Evolutionary conservation across 148 eudicot genomes (phyloP), one percentile per base, ranked within the genome.

Genomic region (Silene uniflora): DNA sequence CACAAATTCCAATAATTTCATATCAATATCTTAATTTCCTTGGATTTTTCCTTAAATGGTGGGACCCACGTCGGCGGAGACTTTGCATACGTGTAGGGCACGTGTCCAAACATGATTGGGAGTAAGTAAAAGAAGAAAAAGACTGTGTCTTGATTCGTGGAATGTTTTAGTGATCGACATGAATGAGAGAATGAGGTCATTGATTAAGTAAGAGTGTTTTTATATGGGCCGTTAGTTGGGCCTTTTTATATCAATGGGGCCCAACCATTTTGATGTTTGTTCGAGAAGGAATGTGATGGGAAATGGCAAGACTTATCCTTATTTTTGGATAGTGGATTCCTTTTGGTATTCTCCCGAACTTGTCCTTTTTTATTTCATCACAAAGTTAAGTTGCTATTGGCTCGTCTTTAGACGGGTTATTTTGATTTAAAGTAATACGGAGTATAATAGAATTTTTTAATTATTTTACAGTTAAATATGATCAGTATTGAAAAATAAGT

Each of bases 11-110:
- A 60, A 60, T 19, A 2, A n/a, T 22, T 60, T 19, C 11, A 22
- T n/a, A 21, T 60, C 10, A 60, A 52, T 1, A 13, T 52, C 5
- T 59, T 60, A 8, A 21, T 21, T 19, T n/a, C n/a, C n/a, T n/a
- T 60, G 22, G 63, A 22, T 7, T 60, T 60, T 10, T 42, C 56
- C 56, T 10, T 52, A 5, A 67, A 25, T 23, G 72, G 76, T 21
- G 83, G 83, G 81, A 64, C 71, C 82, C 67, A 56, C 3, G 80
- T 71, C 58, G 81, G 81, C 76, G 46, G 66, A 78, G 42, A 56
- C 75, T n/a, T 46, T 62, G 71, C n/a, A 29, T 47, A 39, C 47
- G 71, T 63, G 61, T 18, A 16, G 18, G 47, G 8, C 19, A 75
- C 76, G 78, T 80, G 83, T 29, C 76, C 60, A 3, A 5, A 1